Evolutionary conservation across 306 rosid genomes (phyloP), one percentile per base, ranked within the genome.

Genomic region (Luffa aegyptiaca): DNA sequence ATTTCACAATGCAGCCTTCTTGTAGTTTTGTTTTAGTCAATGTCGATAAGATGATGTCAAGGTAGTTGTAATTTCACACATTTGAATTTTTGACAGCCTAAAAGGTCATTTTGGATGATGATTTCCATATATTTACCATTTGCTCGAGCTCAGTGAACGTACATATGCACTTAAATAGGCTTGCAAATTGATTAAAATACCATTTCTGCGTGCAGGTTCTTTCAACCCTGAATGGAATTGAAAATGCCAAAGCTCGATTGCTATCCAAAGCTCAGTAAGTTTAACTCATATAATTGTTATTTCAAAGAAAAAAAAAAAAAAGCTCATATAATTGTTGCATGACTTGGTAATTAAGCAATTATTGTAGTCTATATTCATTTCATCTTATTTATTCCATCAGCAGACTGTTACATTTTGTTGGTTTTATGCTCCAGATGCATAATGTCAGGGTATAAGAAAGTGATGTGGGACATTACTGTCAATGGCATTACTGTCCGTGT

Each of bases 221-320:
- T 48, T 83, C 84, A 35, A 91, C 97, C 18, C 81, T 92, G 78
- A 86, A 92, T 85, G 90, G 92, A 84, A 88, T 95, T 75, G 86
- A 85, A 82, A 82, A 88, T 88, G 86, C 81, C 73, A 74, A 84
- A n/a, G 82, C 84, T 74, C 87, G 98, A 71, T 83, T 92, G 76
- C 45, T 81, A 46, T 92, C 94, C 77, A 95, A 95, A 85, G 90
- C 89, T 51, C 92, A 92, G 98, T 95, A 90, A 79, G 95, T 78
- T 80, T 66, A 79, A 70, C 71, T 86, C 70, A 79, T 46, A 79
- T 65, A 82, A 74, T 64, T 77, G 45, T 68, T 84, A 26, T 26
- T 26, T 26, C 31, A 26, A 26, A 26, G 1, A 26, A 26, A 26
- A 26, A 26, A 26, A 26, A 26, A 26, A 26, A 26, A 26, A 26